These are phyloP conservation scores for Umbelopsis ramanniana DNA, from an alignment of 192 early-diverging fungal species.

Conservation along the genomic window DNA sequence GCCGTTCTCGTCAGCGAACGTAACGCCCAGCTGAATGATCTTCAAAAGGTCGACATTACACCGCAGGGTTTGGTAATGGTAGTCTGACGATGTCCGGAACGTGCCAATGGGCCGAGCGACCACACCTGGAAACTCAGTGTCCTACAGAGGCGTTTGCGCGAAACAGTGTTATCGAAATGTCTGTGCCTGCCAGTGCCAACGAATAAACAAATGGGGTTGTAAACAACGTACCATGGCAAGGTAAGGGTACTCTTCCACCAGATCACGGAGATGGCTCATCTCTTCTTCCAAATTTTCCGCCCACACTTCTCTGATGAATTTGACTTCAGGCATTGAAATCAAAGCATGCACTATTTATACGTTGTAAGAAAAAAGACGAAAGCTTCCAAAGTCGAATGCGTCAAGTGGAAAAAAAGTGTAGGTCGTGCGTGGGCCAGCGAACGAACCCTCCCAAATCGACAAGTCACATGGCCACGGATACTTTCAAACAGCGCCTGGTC, in stretches of 20 bases:
- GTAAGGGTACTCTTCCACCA: slow-evolving; percentile 92
- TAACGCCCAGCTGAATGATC: slow-evolving; percentile 98
- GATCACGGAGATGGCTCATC: slow-evolving; percentile 82
- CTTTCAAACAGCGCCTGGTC: neutral
- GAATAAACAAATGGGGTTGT: neutral
- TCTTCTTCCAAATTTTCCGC: slow-evolving; percentile 95
- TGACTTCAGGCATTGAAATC: slow-evolving; percentile 40
- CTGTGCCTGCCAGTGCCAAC: neutral
- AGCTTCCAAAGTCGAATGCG: neutral
- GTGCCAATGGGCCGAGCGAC: slow-evolving; percentile 98
- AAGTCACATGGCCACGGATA: neutral
- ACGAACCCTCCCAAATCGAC: too few relatives aligned
- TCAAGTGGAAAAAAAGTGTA: neutral
- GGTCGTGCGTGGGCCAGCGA: too few relatives aligned
- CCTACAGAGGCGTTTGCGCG: too few relatives aligned
- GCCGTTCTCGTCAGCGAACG: slow-evolving; percentile 88
- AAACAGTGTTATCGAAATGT: neutral
- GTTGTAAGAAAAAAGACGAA: neutral
- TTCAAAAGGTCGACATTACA: slow-evolving; percentile 98
- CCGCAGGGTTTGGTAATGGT: slow-evolving; percentile 96
- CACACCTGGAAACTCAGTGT: slow-evolving; percentile 99
- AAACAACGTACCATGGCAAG: slow-evolving; percentile 83
- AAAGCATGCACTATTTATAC: neutral
- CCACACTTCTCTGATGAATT: slow-evolving; percentile 87
- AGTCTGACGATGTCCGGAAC: slow-evolving; percentile 94